Conservation (phyloP, 441 rosid species). For the Erodium moschatum region DNA sequence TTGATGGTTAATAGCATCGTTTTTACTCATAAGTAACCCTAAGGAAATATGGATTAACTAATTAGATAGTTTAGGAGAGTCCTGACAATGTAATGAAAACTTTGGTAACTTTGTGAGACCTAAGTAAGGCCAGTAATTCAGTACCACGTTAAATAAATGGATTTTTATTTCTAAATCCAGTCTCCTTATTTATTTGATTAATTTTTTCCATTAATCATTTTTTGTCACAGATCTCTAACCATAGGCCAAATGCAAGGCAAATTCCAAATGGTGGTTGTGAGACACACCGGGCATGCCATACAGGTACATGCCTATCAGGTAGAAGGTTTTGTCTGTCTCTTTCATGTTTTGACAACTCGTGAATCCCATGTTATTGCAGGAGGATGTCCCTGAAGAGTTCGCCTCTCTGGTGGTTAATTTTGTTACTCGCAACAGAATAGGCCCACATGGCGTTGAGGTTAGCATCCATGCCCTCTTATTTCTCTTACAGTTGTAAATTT, state of each 20-base stretch:
- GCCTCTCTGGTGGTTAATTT: slow-evolving; percentile 53
- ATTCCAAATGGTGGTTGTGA: slow-evolving; percentile 91
- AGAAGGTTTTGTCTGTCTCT: background rate
- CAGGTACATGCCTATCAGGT: slow-evolving; percentile 40
- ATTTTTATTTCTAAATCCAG: background rate
- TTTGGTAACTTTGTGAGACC: too few relatives aligned
- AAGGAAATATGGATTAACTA: background rate
- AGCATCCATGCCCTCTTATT: slow-evolving; percentile 11
- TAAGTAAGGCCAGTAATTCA: background rate
- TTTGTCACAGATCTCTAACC: slow-evolving; percentile 59
- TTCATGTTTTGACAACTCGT: background rate
- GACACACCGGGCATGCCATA: slow-evolving; percentile 94
- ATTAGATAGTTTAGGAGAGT: background rate
- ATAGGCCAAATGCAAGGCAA: slow-evolving; percentile 99
- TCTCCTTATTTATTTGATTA: background rate
- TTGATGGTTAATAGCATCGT: background rate
- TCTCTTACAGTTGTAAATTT: background rate
- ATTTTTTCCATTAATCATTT: slow-evolving; percentile 2
- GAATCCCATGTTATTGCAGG: slow-evolving; percentile 37
- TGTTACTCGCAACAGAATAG: slow-evolving; percentile 67
- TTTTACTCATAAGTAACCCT: background rate
- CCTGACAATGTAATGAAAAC: background rate
- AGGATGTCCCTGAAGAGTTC: slow-evolving; percentile 89
- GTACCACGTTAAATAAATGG: background rate
- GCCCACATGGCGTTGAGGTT: slow-evolving; percentile 83